Conservation (phyloP, 2,329 filamentous ascomycete species). For the Sphaerulina populicola region DNA sequence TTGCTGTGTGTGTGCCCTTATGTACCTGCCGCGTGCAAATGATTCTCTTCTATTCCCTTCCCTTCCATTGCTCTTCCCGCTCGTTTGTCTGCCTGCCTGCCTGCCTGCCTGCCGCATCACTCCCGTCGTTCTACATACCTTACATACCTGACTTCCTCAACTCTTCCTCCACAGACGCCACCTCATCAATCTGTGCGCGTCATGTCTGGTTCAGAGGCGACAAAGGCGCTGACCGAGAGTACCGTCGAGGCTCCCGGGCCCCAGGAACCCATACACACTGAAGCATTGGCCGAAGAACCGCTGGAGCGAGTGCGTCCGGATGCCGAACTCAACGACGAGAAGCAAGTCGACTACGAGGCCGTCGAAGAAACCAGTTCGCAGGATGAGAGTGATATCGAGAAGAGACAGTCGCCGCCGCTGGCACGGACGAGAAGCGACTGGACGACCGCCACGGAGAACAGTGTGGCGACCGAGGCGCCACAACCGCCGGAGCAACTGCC, state of each 20-base stretch:
- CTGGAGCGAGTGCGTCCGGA: constrained; percentile 32
- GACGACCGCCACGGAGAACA: constrained; percentile 30
- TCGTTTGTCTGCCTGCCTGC: background rate
- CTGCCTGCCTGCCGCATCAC: too few species aligned
- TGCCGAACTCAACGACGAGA: constrained; percentile 32
- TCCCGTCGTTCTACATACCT: too few species aligned
- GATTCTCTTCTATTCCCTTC: too few species aligned
- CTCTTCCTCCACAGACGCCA: background rate
- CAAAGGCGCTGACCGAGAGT: constrained; percentile 13
- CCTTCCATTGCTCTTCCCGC: constrained; percentile 2
- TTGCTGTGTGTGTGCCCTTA: constrained; percentile 5
- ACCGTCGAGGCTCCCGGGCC: constrained; percentile 14
- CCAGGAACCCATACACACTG: constrained; percentile 28
- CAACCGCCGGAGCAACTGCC: constrained; percentile 19
- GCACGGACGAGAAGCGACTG: constrained; percentile 29
- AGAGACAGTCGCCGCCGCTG: constrained; percentile 12
- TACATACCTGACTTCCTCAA: too few species aligned
- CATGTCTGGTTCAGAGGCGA: constrained; percentile 17
- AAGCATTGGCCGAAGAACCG: constrained; percentile 37
- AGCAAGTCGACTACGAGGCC: constrained; percentile 28
- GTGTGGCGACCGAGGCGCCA: constrained; percentile 21
- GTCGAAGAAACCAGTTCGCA: constrained; percentile 19
- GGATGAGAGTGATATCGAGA: constrained; percentile 21
- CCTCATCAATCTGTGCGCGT: background rate
- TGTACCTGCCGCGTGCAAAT: background rate